Conservation (phyloP, 2,329 filamentous ascomycete genomes). For the Fusarium pininemorale region DNA sequence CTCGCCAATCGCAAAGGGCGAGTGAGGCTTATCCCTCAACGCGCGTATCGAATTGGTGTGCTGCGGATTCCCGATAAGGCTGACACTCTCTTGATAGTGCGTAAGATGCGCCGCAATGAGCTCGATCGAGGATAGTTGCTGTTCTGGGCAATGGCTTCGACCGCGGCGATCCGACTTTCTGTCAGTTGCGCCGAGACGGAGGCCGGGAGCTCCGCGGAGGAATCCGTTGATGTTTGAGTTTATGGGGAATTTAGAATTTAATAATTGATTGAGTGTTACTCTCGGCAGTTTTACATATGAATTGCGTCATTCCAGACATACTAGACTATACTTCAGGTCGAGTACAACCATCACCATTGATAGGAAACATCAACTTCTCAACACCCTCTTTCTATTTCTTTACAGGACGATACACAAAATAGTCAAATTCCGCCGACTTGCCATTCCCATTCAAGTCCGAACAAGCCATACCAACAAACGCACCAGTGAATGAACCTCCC, state of each 20-base stretch:
- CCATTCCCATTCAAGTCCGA: slow-evolving; percentile 64
- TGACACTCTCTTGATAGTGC: background rate
- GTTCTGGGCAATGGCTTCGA: background rate
- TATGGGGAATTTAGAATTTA: background rate
- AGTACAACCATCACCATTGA: background rate
- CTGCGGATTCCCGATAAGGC: slow-evolving; percentile 2
- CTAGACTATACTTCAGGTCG: background rate
- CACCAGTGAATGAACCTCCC: slow-evolving; percentile 70
- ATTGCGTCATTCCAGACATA: background rate
- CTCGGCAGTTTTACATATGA: background rate
- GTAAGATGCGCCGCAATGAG: background rate
- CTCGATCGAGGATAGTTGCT: background rate
- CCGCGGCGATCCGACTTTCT: background rate
- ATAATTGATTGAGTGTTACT: background rate
- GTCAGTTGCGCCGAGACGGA: background rate
- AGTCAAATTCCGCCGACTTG: slow-evolving; percentile 57
- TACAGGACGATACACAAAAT: slow-evolving; percentile 46
- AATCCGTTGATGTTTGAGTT: background rate
- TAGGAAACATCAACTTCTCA: too few species aligned
- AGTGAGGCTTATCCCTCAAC: slow-evolving; percentile 1
- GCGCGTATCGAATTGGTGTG: background rate
- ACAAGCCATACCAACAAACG: slow-evolving; percentile 65
- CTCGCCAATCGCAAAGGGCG: background rate
- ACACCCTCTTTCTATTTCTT: background rate
- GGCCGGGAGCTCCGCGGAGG: background rate